Conservation (phyloP, 805 yeast genomes). For the Starmerella vaccinii region DNA sequence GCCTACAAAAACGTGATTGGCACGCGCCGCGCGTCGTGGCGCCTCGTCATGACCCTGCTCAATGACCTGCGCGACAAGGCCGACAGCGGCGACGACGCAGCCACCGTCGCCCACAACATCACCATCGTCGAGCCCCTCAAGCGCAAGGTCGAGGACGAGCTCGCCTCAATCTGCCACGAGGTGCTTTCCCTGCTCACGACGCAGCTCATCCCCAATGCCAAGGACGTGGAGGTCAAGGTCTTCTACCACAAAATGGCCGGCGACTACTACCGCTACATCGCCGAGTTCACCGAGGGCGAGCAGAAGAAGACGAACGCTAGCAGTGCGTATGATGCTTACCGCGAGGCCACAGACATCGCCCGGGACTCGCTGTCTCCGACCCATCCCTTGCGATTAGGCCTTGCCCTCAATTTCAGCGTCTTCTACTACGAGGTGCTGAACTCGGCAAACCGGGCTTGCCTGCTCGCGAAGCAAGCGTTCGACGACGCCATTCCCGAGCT, state of each 20-base stretch:
- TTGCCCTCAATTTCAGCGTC: conserved; percentile 95
- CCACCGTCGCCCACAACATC: conserved; percentile 48
- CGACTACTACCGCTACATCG: conserved; percentile 97
- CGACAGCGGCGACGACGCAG: conserved; percentile 34
- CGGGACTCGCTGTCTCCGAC: conserved; percentile 96
- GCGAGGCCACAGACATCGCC: conserved; percentile 93
- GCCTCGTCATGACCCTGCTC: conserved; percentile 74
- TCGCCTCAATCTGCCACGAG: conserved; percentile 87
- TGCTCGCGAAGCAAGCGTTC: conserved; percentile 96
- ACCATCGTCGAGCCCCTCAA: conserved; percentile 86
- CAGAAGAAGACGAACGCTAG: conserved; percentile 89
- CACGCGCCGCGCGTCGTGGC: conserved; percentile 98
- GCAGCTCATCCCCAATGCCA: conserved; percentile 88
- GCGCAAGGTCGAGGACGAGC: conserved; percentile 85
- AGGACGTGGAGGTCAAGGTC: conserved; percentile 94
- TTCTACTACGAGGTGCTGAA: conserved; percentile 96
- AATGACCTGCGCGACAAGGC: conserved; percentile 97
- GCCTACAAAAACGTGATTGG: conserved; percentile 98
- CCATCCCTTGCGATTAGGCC: conserved; percentile 95
- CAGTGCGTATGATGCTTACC: conserved; percentile 86
- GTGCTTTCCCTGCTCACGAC: conserved; percentile 77
- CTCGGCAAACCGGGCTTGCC: conserved; percentile 98
- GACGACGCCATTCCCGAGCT: conserved; percentile 98
- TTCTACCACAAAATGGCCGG: conserved; percentile 99
- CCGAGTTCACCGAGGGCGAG: conserved; percentile 88